phyloP scores from a whole-genome alignment of 1,284 basidiomycete genomes.

The Naganishia sp. region DNA sequence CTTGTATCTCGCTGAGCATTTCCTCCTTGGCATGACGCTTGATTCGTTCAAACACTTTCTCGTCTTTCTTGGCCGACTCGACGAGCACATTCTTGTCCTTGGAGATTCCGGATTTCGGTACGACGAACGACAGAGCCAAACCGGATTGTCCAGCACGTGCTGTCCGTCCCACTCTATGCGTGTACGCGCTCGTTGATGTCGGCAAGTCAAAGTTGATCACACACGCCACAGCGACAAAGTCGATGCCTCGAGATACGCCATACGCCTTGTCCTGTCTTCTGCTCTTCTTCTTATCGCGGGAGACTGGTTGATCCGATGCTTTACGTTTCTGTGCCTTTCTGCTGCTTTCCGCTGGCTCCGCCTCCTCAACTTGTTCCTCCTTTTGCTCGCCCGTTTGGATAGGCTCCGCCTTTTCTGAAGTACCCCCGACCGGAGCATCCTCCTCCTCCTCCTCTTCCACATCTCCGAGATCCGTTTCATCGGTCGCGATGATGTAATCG shows the following conservation, averaged over 20 bases:
- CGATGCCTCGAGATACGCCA: slow-evolving; percentile 92
- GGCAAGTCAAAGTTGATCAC: slow-evolving; percentile 99
- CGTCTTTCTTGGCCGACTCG: slow-evolving; percentile 71
- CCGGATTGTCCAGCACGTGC: slow-evolving; percentile 93
- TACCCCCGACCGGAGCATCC: slow-evolving; percentile 27
- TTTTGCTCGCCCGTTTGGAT: slow-evolving; percentile 34
- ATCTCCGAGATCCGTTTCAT: slow-evolving; percentile 65
- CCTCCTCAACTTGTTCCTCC: slow-evolving; percentile 36
- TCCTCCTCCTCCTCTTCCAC: slow-evolving; percentile 54
- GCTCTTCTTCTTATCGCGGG: slow-evolving; percentile 49
- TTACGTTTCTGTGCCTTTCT: slow-evolving; percentile 50
- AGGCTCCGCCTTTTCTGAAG: slow-evolving; percentile 25
- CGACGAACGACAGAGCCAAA: slow-evolving; percentile 86
- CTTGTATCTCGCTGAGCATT: slow-evolving; percentile 75
- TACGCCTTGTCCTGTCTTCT: slow-evolving; percentile 70
- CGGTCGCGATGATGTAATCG: slow-evolving; percentile 97
- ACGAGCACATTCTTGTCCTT: slow-evolving; percentile 62
- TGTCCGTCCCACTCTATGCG: slow-evolving; percentile 93
- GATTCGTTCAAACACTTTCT: slow-evolving; percentile 74
- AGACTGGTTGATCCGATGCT: slow-evolving; percentile 48
- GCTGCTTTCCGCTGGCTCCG: slow-evolving; percentile 47
- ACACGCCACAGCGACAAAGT: slow-evolving; percentile 95
- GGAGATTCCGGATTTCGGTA: slow-evolving; percentile 73
- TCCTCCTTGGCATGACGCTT: slow-evolving; percentile 69
- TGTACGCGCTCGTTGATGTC: slow-evolving; percentile 82